Evolutionary conservation across 768 basidiomycete genomes (phyloP).

Genomic region (Auriscalpium vulgare): DNA sequence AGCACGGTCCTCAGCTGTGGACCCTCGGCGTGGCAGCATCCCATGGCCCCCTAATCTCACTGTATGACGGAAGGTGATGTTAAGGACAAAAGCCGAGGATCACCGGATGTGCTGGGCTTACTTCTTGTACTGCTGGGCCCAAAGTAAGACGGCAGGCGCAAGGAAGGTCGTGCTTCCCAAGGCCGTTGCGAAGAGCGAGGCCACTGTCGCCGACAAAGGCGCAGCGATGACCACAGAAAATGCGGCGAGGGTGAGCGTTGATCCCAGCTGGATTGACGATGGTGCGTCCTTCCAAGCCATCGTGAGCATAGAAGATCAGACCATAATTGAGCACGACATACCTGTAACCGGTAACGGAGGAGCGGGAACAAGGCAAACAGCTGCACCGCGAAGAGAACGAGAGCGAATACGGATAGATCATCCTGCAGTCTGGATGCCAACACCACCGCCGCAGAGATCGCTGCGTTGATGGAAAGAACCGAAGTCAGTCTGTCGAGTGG

Average conservation of each 20-base stretch:
- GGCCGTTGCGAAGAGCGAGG: constrained; percentile 41
- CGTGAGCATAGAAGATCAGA: background rate
- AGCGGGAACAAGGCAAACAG: constrained; percentile 80
- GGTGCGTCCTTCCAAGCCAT: constrained; percentile 36
- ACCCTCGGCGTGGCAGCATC: constrained; percentile 66
- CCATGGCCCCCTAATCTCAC: constrained; percentile 87
- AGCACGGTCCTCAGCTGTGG: background rate
- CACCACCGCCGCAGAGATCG: constrained; percentile 87
- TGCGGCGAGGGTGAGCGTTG: constrained; percentile 48
- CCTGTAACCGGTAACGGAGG: constrained; percentile 66
- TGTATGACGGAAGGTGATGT: constrained; percentile 23
- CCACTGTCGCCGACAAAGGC: constrained; percentile 46
- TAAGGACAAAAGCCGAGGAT: constrained; percentile 8
- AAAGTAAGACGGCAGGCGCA: constrained; percentile 67
- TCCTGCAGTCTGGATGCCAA: constrained; percentile 82
- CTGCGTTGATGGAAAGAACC: constrained; percentile 84
- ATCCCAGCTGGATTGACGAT: constrained; percentile 33
- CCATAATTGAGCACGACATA: constrained; percentile 23
- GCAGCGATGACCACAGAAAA: constrained; percentile 44
- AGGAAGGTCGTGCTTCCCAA: constrained; percentile 58
- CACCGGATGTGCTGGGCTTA: constrained; percentile 26
- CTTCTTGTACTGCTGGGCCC: constrained; percentile 90
- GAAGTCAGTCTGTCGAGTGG: constrained; percentile 54
- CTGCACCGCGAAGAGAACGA: constrained; percentile 79
- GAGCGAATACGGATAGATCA: constrained; percentile 81